Base-by-base conservation (phyloP, 192 early-diverging fungal genomes). In the Phlyctochytrium bullatum region DNA sequence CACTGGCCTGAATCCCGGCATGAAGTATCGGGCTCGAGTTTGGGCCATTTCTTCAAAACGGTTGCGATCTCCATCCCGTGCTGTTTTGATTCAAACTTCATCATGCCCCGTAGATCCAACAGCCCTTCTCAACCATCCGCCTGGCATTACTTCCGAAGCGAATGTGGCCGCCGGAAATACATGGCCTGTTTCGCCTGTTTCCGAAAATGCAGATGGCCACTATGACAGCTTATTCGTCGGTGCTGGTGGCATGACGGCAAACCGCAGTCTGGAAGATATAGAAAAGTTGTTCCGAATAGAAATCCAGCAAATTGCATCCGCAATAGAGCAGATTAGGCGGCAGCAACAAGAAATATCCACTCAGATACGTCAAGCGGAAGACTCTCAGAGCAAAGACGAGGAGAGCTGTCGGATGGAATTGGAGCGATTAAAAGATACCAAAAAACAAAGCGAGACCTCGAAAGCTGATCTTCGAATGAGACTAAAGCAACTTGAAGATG, bases 41-140 rank as follows among this genome's bases (percentile, higher is more conserved):
- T 80, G 78, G 78, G 78, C 78, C 12, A 34, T 66, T 17, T 71
- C 54, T 6, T 57, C 66, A 33, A 59, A 68, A 30, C 66, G 73
- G 28, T 59, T 75, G 32, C 52, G 34, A 31, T 31, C 72, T 25
- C 53, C 64, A 16, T 79, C 78, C 50, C 47, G 54, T 23, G 25
- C 29, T 17, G 52, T 79, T 20, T 20, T 54, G n/a, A 61, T 79
- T 16, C 60, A 66, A 59, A 76, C 74, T 29, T 28, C 52, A 16
- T n/a, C n/a, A n/a, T n/a, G n/a, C n/a, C 40, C 40, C 6, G 40
- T 20, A 47, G 20, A 47, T 6, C 40, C 40, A 47, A 20, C 40
- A 47, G 40, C n/a, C n/a, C n/a, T n/a, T n/a, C n/a, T n/a, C n/a
- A n/a, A n/a, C n/a, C n/a, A n/a, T n/a, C n/a, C n/a, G n/a, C n/a